phyloP scores from a whole-genome alignment of 2,329 filamentous ascomycete species.

The Paraconiothyrium brasiliense region DNA sequence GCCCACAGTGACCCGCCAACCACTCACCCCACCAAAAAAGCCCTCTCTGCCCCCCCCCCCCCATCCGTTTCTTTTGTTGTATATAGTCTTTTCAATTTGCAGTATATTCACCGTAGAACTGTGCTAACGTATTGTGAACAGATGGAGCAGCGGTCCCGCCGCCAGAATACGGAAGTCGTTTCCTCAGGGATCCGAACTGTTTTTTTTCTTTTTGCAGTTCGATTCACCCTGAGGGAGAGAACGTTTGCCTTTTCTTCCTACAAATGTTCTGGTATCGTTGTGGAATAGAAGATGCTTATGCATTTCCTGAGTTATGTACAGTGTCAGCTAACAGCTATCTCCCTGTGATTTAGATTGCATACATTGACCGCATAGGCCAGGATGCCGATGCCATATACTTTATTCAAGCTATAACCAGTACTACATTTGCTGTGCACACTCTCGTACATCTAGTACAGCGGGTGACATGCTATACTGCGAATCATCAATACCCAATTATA shows the following conservation, averaged over 20 bases:
- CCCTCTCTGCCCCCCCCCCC: too few species aligned
- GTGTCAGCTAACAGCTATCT: too few species aligned
- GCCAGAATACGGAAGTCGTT: neutral
- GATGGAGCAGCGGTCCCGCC: constrained; percentile 9
- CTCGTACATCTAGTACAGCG: too few species aligned
- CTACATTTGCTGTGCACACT: too few species aligned
- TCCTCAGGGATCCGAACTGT: neutral
- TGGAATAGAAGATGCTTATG: neutral
- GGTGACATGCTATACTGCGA: too few species aligned
- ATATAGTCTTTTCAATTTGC: neutral
- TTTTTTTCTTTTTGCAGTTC: neutral
- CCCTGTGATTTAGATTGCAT: too few species aligned
- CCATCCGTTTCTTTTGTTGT: neutral
- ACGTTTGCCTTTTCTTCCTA: neutral
- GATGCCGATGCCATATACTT: too few species aligned
- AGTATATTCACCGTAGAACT: neutral
- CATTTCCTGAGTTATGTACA: too few species aligned
- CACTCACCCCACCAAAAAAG: neutral
- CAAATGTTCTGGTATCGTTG: neutral
- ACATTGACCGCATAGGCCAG: too few species aligned
- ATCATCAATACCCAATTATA: too few species aligned
- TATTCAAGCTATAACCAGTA: too few species aligned
- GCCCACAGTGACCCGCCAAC: neutral
- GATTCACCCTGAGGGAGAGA: neutral
- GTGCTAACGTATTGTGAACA: constrained; percentile 11